These are phyloP conservation scores for Tolypocladium ophioglossoides DNA, from an alignment of 2,329 filamentous ascomycete genomes.

Conservation along the genomic window DNA sequence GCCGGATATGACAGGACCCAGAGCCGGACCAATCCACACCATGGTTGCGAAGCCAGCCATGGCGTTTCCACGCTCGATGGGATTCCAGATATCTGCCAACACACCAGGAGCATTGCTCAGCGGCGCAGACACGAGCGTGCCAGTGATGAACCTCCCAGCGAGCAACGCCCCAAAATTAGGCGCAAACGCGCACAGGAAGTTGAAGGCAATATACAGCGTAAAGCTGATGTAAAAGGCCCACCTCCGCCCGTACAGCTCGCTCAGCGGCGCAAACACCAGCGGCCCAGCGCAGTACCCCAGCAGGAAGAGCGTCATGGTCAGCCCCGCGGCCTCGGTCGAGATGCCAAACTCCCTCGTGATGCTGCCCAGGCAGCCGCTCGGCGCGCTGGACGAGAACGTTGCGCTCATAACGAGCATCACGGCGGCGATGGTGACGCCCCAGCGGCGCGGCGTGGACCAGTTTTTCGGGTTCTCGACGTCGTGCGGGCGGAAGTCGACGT, in stretches of 20 bases:
- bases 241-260: conserved; percentile 45
- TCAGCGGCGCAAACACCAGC: conserved; percentile 45
- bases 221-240: conserved; percentile 43
- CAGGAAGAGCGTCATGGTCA: conserved; percentile 44
- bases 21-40: conserved; percentile 41
- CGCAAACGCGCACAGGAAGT: conserved; percentile 42
- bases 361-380: conserved; percentile 21
- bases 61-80: conserved; percentile 38
- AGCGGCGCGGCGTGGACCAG: conserved; percentile 30
- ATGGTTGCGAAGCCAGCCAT: conserved; percentile 43
- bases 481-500: conserved; percentile 36
- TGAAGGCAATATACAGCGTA: conserved; percentile 36
- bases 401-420: conserved; percentile 43
- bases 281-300: conserved; percentile 48
- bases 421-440: conserved; percentile 28
- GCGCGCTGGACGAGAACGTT: conserved; percentile 34
- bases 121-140: conserved; percentile 42
- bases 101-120: conserved; percentile 40
- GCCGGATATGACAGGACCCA: conserved; percentile 43
- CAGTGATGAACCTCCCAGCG: conserved; percentile 43
- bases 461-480: conserved; percentile 42
- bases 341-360: conserved; percentile 29
- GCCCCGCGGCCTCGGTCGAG: conserved; percentile 32
- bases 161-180: conserved; percentile 42
- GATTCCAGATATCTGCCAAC: conserved; percentile 42